Evolutionary conservation across 441 rosid species (phyloP).

Genomic region (Eutrema salsugineum): DNA sequence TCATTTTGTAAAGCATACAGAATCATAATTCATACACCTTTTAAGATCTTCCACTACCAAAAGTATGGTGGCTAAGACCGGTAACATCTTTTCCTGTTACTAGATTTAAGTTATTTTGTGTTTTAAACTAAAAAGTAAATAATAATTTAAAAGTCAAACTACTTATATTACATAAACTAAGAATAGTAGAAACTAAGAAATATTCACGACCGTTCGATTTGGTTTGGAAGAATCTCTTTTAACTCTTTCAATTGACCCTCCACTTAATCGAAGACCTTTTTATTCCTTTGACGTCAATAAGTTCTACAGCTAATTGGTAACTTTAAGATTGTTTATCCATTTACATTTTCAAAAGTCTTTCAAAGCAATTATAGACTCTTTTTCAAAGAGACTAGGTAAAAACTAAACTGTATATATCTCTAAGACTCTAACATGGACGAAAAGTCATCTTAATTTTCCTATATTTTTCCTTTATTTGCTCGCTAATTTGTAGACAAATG

Average conservation of each 20-base stretch:
- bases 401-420: too few relatives aligned
- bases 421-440: background rate
- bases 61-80: background rate
- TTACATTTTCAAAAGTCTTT: background rate
- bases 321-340: background rate
- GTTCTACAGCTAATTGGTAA: background rate
- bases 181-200: too few relatives aligned
- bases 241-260: background rate
- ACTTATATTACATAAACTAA: background rate
- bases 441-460: background rate
- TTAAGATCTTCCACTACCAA: constrained; percentile 12
- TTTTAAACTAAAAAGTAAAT: background rate
- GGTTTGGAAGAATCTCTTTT: background rate
- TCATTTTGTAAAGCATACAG: constrained; percentile 13
- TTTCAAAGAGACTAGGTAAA: background rate
- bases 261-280: background rate
- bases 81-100: background rate
- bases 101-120: background rate
- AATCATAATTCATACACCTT: constrained; percentile 4
- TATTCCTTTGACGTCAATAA: background rate
- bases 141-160: constrained; percentile 7
- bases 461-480: background rate
- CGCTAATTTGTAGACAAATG: background rate
- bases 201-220: background rate
- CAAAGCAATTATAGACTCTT: background rate